Evolutionary conservation across 164 flowering plant species (phyloP).

Genomic region (Vitis rotundifolia): DNA sequence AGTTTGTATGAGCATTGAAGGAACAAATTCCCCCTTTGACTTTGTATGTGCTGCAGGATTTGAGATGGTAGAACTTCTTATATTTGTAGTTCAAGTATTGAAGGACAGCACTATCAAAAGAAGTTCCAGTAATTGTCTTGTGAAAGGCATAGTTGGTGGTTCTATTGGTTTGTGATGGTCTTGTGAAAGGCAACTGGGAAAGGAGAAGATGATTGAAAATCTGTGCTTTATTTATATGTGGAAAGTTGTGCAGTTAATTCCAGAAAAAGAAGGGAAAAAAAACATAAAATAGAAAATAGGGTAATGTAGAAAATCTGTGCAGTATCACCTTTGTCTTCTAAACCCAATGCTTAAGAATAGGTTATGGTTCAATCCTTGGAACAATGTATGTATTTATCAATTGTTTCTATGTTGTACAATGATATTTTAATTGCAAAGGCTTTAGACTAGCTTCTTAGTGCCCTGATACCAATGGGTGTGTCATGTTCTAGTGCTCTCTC

Average conservation of each 20-base stretch:
- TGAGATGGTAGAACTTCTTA: slow-evolving; percentile 93
- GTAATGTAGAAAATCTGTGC: background rate
- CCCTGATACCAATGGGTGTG: too few relatives aligned
- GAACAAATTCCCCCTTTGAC: slow-evolving; percentile 21
- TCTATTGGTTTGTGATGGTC: too few relatives aligned
- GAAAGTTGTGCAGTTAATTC: too few relatives aligned
- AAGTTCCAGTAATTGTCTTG: slow-evolving; percentile 1
- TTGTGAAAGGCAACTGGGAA: too few relatives aligned
- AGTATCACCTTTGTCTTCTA: background rate
- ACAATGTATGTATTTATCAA: background rate
- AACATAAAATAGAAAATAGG: too few relatives aligned
- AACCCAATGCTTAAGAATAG: background rate
- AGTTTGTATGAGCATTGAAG: too few relatives aligned
- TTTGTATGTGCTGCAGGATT: slow-evolving; percentile 83
- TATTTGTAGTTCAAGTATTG: slow-evolving; percentile 65
- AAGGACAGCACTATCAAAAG: slow-evolving; percentile 29
- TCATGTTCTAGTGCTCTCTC: too few relatives aligned
- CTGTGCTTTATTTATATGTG: too few relatives aligned
- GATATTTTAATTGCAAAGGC: background rate
- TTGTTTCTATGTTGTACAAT: background rate
- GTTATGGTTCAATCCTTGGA: background rate
- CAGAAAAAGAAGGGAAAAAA: too few relatives aligned
- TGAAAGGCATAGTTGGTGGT: too few relatives aligned
- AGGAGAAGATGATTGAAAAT: background rate
- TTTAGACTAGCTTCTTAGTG: background rate